A percentile compares a stretch with the other conserved stretches of the same genome.
phyloP scores from a whole-genome alignment of 2,329 filamentous ascomycete species.

The Cryphonectria carpinicola region DNA sequence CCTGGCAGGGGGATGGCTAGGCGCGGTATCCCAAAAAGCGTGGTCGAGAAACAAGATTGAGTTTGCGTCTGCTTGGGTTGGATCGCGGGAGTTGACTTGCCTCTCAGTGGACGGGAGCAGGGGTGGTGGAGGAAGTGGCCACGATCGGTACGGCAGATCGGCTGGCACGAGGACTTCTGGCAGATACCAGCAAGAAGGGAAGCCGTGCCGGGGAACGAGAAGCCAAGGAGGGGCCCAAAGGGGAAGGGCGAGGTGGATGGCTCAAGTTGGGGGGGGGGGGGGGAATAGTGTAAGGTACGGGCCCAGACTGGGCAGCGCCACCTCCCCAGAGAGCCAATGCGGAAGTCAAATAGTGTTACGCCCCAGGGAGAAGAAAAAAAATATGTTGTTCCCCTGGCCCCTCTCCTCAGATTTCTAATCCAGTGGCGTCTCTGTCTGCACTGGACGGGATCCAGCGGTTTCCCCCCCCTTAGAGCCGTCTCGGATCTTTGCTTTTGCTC shows the following conservation, averaged over 20 bases:
- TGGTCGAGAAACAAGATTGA: constrained; percentile 24
- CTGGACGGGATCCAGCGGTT: neutral
- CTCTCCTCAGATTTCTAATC: constrained; percentile 1
- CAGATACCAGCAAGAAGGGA: constrained; percentile 21
- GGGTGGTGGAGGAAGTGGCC: constrained; percentile 11
- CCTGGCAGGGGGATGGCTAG: constrained; percentile 17
- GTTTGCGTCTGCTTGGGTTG: constrained; percentile 20
- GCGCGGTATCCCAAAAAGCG: constrained; percentile 11
- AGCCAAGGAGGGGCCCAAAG: constrained; percentile 17
- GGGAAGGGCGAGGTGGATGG: constrained; percentile 15
- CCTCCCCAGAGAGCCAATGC: constrained; percentile 14
- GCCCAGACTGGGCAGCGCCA: constrained; percentile 24
- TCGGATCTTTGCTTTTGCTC: neutral
- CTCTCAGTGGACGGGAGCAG: constrained; percentile 18
- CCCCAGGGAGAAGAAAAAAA: constrained; percentile 1
- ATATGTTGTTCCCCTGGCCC: constrained; percentile 4
- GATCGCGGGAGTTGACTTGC: constrained; percentile 24
- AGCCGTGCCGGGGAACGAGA: constrained; percentile 9
- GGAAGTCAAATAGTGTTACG: constrained; percentile 4
- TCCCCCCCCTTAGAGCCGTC: neutral
- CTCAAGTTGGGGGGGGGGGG: neutral
- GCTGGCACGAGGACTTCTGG: constrained; percentile 17
- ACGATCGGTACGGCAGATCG: constrained; percentile 15
- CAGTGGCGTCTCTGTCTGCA: constrained; percentile 4
- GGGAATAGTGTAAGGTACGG: neutral